These are phyloP conservation scores for Mycena belliarum DNA, from an alignment of 768 basidiomycete genomes.

Conservation along the genomic window DNA sequence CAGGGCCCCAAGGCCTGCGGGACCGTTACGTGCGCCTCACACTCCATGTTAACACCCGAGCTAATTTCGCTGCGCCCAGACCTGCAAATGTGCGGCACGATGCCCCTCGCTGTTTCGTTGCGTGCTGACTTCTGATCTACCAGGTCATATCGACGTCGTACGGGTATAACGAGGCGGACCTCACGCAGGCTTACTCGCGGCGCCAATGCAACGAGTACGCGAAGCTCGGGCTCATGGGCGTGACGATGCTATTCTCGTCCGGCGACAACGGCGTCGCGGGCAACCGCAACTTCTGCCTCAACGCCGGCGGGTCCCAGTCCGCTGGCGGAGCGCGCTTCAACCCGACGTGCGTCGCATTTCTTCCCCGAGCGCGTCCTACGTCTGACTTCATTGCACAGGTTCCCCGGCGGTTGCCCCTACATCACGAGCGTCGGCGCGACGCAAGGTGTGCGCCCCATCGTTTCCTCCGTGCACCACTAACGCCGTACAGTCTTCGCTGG, in stretches of 20 bases:
- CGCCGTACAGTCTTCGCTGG: not conserved
- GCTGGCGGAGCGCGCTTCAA: too few relatives aligned
- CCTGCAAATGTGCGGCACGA: too few relatives aligned
- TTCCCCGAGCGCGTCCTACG: too few relatives aligned
- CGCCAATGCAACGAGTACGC: conserved; percentile 34
- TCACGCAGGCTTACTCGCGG: not conserved
- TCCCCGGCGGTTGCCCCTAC: conserved; percentile 36
- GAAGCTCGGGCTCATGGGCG: conserved; percentile 58
- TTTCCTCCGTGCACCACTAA: not conserved
- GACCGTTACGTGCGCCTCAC: too few relatives aligned
- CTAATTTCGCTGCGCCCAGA: too few relatives aligned
- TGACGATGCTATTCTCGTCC: conserved; percentile 56
- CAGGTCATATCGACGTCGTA: not conserved
- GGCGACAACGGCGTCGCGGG: conserved; percentile 57
- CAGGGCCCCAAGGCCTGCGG: not conserved
- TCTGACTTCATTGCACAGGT: not conserved
- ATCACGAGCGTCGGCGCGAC: conserved; percentile 51
- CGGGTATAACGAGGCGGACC: not conserved
- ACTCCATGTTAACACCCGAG: too few relatives aligned
- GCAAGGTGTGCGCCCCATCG: conserved; percentile 22
- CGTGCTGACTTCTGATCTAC: too few relatives aligned
- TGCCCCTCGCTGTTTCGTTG: too few relatives aligned
- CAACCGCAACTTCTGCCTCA: too few relatives aligned
- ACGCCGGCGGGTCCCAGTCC: too few relatives aligned
- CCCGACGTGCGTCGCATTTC: too few relatives aligned